Base-by-base conservation (phyloP, 2,329 filamentous ascomycete species). In the Colletotrichum chlorophyti region DNA sequence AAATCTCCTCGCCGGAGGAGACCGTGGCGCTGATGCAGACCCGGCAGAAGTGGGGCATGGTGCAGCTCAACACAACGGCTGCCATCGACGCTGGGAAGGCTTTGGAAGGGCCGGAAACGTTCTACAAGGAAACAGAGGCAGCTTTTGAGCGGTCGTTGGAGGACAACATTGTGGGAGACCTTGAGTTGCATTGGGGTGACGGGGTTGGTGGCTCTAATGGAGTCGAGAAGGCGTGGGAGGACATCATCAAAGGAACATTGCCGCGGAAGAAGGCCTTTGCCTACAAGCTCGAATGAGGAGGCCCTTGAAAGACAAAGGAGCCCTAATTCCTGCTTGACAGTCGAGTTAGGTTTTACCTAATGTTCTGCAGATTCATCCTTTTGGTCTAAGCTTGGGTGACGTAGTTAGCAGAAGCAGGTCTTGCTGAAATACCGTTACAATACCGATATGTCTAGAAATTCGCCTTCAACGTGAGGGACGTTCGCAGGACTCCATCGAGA, bases 1-100 rank as follows among this genome's bases (percentile, higher is more conserved):
- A 58, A 1, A 19, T 48, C 6, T 8, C n/a, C 14, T 21, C 40
- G 3, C 17, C 15, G 3, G 42, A 58, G 5, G 41, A 52, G 15
- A 37, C 40, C 10, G 23, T 19, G 12, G 37, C 35, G 9, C 10
- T 7, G 5, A 58, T 42, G 53, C 35, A 4, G 1, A 19, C 37
- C n/a, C 10, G 12, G 24, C 21, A 34, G 29, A 52, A 37, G 15
- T 58, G 53, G 58, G 35, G 19, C 3, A 14, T 15, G 9, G 19
- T 53, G 6, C 47, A 53, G 19, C 48, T 63, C 24, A 63, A 63
- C 42, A 63, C 61, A 6, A 62, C 58, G 2, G 43, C 11, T 8
- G 43, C 62, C 5, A 9, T 59, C 4, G 61, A 64, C n/a, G 48
- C 35, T n/a, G 62, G 46, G 2, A 26, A 43, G n/a, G 24, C 26